Percentiles rank a stretch among this genome's conserved stretches.
Conservation (phyloP, 106 monocot species). For the Apostasia ramifera region DNA sequence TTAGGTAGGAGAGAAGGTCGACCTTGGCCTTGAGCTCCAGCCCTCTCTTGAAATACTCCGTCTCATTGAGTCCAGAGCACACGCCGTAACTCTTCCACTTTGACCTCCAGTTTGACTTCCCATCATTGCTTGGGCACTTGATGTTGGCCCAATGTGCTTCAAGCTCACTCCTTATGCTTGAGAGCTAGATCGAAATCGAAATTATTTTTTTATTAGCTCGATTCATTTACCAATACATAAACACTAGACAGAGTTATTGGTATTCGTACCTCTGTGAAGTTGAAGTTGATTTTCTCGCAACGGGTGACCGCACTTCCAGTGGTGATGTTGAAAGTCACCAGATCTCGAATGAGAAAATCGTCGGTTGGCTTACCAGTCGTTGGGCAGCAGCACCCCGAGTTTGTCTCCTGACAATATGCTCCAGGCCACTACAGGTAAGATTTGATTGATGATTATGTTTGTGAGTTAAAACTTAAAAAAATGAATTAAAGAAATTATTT, state of each 20-base stretch:
- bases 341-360: conserved; percentile 14
- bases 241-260: background rate
- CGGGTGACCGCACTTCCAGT: conserved; percentile 1
- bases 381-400: conserved; percentile 16
- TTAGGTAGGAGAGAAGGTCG: background rate
- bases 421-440: conserved; percentile 20
- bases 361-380: conserved; percentile 9
- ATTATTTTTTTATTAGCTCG: background rate
- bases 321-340: background rate
- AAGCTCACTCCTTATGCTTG: background rate
- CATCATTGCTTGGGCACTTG: conserved; percentile 26
- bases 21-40: conserved; percentile 1
- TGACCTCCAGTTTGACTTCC: conserved; percentile 9
- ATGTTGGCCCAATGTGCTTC: conserved; percentile 22
- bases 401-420: conserved; percentile 19
- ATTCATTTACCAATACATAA: background rate
- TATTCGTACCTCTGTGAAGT: conserved; percentile 3
- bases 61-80: conserved; percentile 14
- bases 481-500: background rate
- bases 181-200: background rate
- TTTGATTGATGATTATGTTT: background rate
- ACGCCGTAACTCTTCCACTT: conserved; percentile 21
- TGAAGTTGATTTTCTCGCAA: conserved; percentile 9
- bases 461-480: background rate
- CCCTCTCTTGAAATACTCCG: conserved; percentile 6